These are phyloP conservation scores for Calonectria pseudoturangicola DNA, from an alignment of 2,329 filamentous ascomycete species.

Conservation along the genomic window DNA sequence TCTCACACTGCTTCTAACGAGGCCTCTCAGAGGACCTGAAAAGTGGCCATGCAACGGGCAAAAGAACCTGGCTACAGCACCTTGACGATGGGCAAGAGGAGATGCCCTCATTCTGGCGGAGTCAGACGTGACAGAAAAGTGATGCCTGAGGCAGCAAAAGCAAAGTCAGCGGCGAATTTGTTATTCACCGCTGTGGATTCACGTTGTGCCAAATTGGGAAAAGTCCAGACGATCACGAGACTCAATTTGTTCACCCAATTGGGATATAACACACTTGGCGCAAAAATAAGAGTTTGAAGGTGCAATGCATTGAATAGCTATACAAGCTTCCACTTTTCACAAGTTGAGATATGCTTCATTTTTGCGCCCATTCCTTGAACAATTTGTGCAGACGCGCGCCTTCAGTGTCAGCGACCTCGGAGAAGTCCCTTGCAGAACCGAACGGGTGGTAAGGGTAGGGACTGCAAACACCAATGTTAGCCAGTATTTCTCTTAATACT, in stretches of 20 bases:
- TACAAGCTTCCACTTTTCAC: not conserved
- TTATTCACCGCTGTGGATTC: slow-evolving; percentile 11
- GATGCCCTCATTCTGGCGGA: not conserved
- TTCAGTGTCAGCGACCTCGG: not conserved
- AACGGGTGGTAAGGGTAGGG: slow-evolving; percentile 2
- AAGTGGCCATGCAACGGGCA: not conserved
- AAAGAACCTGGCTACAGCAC: not conserved
- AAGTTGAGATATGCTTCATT: not conserved
- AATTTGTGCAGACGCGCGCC: not conserved
- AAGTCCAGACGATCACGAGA: not conserved
- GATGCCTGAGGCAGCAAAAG: slow-evolving; percentile 1
- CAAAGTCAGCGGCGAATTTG: not conserved
- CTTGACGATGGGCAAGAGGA: not conserved
- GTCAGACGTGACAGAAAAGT: not conserved
- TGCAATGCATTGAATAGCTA: not conserved
- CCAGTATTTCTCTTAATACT: too few species aligned
- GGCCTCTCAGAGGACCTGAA: too few species aligned
- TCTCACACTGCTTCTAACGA: not conserved
- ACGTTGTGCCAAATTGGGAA: not conserved
- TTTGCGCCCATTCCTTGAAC: not conserved
- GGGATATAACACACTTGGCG: too few species aligned
- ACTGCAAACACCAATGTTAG: too few species aligned
- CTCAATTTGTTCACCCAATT: not conserved
- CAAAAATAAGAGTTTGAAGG: not conserved
- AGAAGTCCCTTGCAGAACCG: not conserved